phyloP scores from a whole-genome alignment of 75 land plant genomes.

The Selaginella tamariscina region DNA sequence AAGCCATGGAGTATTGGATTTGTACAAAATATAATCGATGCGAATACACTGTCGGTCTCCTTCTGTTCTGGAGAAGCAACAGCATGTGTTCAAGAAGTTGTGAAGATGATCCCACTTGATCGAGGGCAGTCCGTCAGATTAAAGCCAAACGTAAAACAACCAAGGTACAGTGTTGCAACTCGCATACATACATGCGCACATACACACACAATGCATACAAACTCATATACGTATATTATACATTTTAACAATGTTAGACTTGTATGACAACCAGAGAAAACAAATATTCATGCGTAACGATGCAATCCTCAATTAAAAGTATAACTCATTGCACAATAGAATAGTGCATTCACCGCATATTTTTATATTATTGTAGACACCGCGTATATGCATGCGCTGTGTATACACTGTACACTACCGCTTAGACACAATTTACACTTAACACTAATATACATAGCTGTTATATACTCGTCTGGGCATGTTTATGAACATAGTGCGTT shows the following conservation, averaged over 20 bases:
- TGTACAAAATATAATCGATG: slow-evolving; percentile 1
- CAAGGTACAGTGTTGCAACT: slow-evolving; percentile 10
- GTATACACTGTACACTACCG: too few relatives aligned
- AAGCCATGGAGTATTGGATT: not conserved
- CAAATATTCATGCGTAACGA: not conserved
- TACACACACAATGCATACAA: too few relatives aligned
- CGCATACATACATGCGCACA: too few relatives aligned
- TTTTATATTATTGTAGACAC: too few relatives aligned
- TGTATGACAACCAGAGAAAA: too few relatives aligned
- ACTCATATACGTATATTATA: not conserved
- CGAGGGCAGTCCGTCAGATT: not conserved
- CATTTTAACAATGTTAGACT: not conserved
- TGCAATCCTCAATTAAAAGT: not conserved
- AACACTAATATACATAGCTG: not conserved
- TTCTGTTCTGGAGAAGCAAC: slow-evolving; percentile 8
- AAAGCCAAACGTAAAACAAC: not conserved
- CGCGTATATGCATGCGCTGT: too few relatives aligned
- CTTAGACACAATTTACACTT: too few relatives aligned
- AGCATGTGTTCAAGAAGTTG: not conserved
- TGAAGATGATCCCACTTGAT: slow-evolving; percentile 1
- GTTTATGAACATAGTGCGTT: not conserved
- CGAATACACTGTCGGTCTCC: not conserved
- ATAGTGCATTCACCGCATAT: too few relatives aligned
- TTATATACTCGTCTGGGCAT: not conserved
- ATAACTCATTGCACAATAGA: not conserved